Base-by-base conservation (phyloP, 2,329 filamentous ascomycete genomes). In the Aspergillus hiratsukae region DNA sequence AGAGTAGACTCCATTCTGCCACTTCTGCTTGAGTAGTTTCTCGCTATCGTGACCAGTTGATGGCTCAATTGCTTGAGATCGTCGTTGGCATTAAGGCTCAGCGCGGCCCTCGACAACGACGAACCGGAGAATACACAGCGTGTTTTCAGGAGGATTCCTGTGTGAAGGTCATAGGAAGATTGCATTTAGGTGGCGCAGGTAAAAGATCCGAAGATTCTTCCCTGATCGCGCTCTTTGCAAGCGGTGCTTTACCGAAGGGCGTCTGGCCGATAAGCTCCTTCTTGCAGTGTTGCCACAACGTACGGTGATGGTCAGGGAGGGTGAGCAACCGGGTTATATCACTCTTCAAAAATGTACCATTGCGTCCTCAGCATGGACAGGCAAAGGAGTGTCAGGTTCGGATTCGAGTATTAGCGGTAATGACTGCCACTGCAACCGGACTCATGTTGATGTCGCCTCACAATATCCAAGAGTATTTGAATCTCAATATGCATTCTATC, bases 21-120 rank as follows among this genome's bases (percentile, higher is more conserved):
- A 65, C 66, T 48, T 68, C 66, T 17, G 25, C 43, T 28, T 59
- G 64, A 1, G 66, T 64, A n/a, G 58, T 56, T 29, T n/a, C n/a
- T n/a, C n/a, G n/a, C n/a, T n/a, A n/a, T 52, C 0, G 40, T 4
- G 3, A 58, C 49, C 54, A 61, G 62, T 7, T 55, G 48, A 9
- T 4, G 11, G 5, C 35, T 40, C 11, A n/a, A n/a, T 40, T 14
- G 35, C 1, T 1, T 41, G 40, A n/a, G 17, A 19, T 41, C 3
- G 5, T 51, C 31, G 9, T 51, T 31, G 0, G 23, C 11, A 8
- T 25, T 43, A 1, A 49, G 23, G 2, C 29, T 31, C 10, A 19
- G 5, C 0, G 9, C 19, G 10, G 11, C 27, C n/a, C 21, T 57
- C 55, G n/a, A n/a, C n/a, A 3, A 49, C 31, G 4, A 54, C 52